Conservation (phyloP, 441 rosid species). For the Iberis amara region DNA sequence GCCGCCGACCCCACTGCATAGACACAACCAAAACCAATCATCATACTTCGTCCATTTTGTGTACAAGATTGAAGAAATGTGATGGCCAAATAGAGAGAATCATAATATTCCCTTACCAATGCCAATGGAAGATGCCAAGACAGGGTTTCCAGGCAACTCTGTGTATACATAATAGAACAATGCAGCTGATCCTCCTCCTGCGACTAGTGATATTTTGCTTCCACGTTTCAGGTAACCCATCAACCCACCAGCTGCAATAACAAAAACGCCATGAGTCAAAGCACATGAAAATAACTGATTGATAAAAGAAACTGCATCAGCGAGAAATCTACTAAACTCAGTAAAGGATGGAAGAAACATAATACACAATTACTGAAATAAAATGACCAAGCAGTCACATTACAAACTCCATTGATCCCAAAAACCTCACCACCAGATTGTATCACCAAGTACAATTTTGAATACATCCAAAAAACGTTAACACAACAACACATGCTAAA, state of each 20-base stretch:
- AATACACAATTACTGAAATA: no score
- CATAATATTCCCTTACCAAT: constrained; percentile 41
- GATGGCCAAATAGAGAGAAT: not conserved
- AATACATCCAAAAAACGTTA: no score
- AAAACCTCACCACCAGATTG: no score
- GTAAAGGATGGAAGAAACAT: no score
- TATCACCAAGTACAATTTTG: no score
- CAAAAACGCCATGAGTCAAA: not conserved
- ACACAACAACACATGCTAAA: no score
- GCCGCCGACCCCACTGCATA: constrained; percentile 62
- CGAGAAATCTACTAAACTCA: not conserved
- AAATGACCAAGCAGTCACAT: no score
- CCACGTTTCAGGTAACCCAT: constrained; percentile 83
- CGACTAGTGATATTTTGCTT: constrained; percentile 75
- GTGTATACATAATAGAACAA: constrained; percentile 57
- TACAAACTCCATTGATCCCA: no score
- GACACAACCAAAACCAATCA: not conserved
- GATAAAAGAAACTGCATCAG: not conserved
- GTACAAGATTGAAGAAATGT: not conserved
- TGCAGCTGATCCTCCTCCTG: constrained; percentile 73
- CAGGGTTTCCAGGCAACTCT: constrained; percentile 64
- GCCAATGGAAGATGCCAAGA: constrained; percentile 67
- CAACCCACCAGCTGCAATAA: constrained; percentile 59
- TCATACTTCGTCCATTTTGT: not conserved
- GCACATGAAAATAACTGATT: not conserved